Base-by-base conservation (phyloP, 805 yeast genomes). In the Huiozyma sinensis region DNA sequence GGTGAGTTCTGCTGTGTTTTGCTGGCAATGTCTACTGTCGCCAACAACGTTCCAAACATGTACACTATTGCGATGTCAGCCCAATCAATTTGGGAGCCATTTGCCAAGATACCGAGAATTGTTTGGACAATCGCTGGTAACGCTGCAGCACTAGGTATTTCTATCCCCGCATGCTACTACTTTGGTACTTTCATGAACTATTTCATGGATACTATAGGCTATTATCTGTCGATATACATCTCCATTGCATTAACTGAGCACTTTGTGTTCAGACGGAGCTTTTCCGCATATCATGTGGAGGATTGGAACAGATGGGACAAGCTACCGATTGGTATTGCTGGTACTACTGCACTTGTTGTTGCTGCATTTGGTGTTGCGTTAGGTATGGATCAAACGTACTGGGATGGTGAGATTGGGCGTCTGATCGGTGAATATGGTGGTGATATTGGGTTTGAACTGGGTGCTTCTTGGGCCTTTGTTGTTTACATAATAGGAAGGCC, bases 1-100 rank as follows among this genome's bases (percentile, higher is more conserved):
- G 96, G 96, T 50, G 81, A 85, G 64, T 87, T 89, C 72, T 80
- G 89, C 65, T 77, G 89, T 66, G 96, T 89, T 31, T 30, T 89
- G 13, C 69, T 89, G 50, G 86, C 95, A 12, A 67, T 89, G 52
- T 85, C 95, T 31, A 86, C 95, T 31, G 82, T 89, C 45, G 81
- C 95, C 51, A 87, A 86, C 73, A 88, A 87, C 69, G 78, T 88
- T 64, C 96, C 96, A 65, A 88, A 87, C 71, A 80, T 87, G 83
- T 89, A 89, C 71, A 85, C 97, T 28, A 76, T 87, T 56, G 89
- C 87, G 36, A 72, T 89, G 58, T 80, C 88, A 51, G 87, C 88
- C 33, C 97, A 89, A 68, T 78, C 92, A 38, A 68, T 83, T 55
- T 83, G 90, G 83, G 76, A 83, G 45, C 77, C 76, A 50, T 75